Evolutionary conservation across 495 filamentous ascomycete species (phyloP), one percentile per base, ranked within the genome.

Genomic region (Chaetomium cochliodes): DNA sequence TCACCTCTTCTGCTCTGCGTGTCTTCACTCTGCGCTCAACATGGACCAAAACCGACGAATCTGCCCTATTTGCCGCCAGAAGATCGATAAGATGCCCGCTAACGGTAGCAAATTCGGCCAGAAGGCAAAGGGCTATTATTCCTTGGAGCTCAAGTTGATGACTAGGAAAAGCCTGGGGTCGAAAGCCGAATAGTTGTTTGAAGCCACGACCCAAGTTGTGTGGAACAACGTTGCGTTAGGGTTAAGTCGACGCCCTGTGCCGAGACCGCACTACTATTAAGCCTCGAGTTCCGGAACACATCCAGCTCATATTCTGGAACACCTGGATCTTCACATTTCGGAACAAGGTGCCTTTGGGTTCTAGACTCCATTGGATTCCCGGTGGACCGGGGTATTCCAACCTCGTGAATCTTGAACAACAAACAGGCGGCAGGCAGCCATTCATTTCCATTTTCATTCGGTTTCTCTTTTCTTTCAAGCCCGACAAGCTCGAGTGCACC

Each of bases 1-100:
- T 2, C 92, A 96, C 75, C 80, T 96, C 13, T 96, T 93, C 76
- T 96, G 92, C 69, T 86, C 90, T 65, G 85, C 85, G 33, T 96
- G 92, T 72, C 84, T 96, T 8, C 87, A 89, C 64, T 84, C 88
- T 33, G 86, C 90, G 8, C 80, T 96, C 15, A 83, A 88, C 56
- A 86, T 89, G 33, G 80, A 82, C 20, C 72, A 76, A 15, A 73
- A 72, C 30, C 82, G 78, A 62, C 77, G 76, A 46, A 74, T 76
- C 13, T 86, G 83, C 50, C 83, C 83, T 0, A 80, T 85, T 28
- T 86, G 83, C 68, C 77, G 83, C 41, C 76, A 81, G n/a, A 81
- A 81, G 56, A 78, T 86, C 57, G 86, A 87, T 37, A 77, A 80
- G 16, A 80, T 82, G 72, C 82, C 70, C 16, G 66, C 53, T 16